Base-by-base conservation (phyloP, 352 stramenopile species). In the Phytophthora citricola region DNA sequence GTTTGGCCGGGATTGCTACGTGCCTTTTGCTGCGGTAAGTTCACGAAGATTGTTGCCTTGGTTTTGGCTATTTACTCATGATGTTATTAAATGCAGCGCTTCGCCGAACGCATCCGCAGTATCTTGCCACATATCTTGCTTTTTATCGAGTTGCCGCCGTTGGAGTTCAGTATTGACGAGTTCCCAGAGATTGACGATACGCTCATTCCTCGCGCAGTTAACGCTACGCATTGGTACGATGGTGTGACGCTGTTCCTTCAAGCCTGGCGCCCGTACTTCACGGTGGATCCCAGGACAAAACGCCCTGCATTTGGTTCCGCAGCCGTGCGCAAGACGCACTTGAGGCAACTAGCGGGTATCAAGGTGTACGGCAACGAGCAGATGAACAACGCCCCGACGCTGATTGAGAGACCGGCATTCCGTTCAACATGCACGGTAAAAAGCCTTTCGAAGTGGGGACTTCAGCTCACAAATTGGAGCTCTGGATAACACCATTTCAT, bases 141-240 rank as follows among this genome's bases (percentile, higher is more conserved):
- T 26, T 97, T 97, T 32, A 72, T 91, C 12, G 90, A 97, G 71
- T 48, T 95, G 10, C 87, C 87, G 3, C 85, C 87, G 31, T 66
- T 94, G 8, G 87, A 95, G 48, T 94, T 94, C 58, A 85, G 69
- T 44, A 50, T 66, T 9, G 83, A 76, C n/a, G 69, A 75, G 50
- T 95, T 95, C 58, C 87, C 87, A 2, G 74, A 86, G 9, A 86
- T 95, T 49, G 73, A 85, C 5, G 54, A 74, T 9, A 73, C 63
- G 2, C 61, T 79, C 17, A 69, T 93, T 29, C 83, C 87, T 15
- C 79, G 75, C n/a, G 85, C 83, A 0, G 78, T 93, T n/a, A 95
- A 95, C 40, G 88, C 87, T 4, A 95, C 81, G 9, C 92, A 98
- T 66, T 97, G 90, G 88, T 98, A 97, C 68, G 91, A 98, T 65